Conservation (phyloP, 2,329 filamentous ascomycete genomes). For the Trichoderma koningiopsis region DNA sequence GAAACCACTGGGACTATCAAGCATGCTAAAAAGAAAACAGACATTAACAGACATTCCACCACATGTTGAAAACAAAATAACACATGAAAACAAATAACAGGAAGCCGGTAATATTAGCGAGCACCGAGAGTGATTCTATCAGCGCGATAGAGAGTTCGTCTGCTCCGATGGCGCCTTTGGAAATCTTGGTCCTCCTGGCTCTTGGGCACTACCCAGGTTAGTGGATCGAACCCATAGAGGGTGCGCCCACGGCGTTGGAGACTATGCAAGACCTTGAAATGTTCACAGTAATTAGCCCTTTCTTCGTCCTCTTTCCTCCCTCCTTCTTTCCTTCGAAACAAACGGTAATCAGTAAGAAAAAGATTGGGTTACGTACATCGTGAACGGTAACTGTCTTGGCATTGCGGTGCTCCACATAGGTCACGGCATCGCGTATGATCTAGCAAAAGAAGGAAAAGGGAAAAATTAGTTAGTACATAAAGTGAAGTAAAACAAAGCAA, state of each 20-base stretch:
- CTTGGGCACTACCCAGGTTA: slow-evolving; percentile 33
- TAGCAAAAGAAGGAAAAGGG: slow-evolving; percentile 32
- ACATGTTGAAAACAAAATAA: neutral
- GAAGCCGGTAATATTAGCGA: too few species aligned
- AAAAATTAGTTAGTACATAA: neutral
- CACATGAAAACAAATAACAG: neutral
- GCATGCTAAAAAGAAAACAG: neutral
- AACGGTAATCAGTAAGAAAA: slow-evolving; percentile 17
- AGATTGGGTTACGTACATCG: slow-evolving; percentile 50
- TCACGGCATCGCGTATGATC: slow-evolving; percentile 55
- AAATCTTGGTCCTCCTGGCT: neutral
- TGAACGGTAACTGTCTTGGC: slow-evolving; percentile 64
- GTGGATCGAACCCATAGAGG: slow-evolving; percentile 60
- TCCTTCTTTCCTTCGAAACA: neutral
- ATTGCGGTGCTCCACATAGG: slow-evolving; percentile 55
- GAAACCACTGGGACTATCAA: neutral
- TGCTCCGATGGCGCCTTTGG: neutral
- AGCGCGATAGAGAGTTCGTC: neutral
- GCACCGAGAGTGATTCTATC: neutral
- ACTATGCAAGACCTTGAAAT: slow-evolving; percentile 47
- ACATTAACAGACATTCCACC: neutral
- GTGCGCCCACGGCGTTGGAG: slow-evolving; percentile 53
- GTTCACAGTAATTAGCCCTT: neutral
- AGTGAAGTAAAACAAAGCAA: neutral
- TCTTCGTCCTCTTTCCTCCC: neutral